Evolutionary conservation across 2,329 filamentous ascomycete genomes (phyloP), one percentile per base, ranked within the genome.

Genomic region (Zymoseptoria passerinii): DNA sequence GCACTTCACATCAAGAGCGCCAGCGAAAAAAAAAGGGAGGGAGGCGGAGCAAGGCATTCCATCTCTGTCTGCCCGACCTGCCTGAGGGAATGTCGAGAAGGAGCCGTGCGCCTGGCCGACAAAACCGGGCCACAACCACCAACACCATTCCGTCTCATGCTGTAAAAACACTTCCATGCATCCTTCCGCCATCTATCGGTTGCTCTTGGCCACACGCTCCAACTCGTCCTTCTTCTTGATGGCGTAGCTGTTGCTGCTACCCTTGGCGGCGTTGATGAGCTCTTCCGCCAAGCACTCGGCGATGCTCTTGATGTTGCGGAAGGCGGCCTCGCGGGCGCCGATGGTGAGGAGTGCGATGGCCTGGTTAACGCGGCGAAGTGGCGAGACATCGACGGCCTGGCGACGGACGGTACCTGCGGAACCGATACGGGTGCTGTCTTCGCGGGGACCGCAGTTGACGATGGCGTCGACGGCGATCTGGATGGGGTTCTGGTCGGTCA

Each of bases 201-300:
- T 99, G 86, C 86, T 90, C 90, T 99, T 99, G 82, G 94, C 94
- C 74, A 99, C 94, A 94, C 94, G 94, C 89, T 99, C 94, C 83
- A 99, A 82, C 89, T 99, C 95, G 81, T 99, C 94, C 92, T 99
- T 99, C 91, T 99, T 99, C 91, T 99, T 99, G 88, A 99, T 99
- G 75, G 95, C 94, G 80, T 97, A 99, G 71, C 92, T 96, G 91
- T 99, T 99, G 83, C 89, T 95, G 87, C 89, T 95, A 76, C 94
- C 94, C 90, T 99, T 99, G 80, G 95, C 95, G 78, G 95, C 95
- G 86, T 99, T 99, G 88, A 99, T 97, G 79, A 99, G 86, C 87
- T 99, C 94, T 83, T 99, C 95, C 77, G 94, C 94, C 74, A 99
- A 83, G 84, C 94, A 97, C 86, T 99, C 94, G 74, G 95, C 92